Evolutionary conservation across 441 rosid species (phyloP), one percentile per base, ranked within the genome.

Genomic region (Biscutella laevigata): DNA sequence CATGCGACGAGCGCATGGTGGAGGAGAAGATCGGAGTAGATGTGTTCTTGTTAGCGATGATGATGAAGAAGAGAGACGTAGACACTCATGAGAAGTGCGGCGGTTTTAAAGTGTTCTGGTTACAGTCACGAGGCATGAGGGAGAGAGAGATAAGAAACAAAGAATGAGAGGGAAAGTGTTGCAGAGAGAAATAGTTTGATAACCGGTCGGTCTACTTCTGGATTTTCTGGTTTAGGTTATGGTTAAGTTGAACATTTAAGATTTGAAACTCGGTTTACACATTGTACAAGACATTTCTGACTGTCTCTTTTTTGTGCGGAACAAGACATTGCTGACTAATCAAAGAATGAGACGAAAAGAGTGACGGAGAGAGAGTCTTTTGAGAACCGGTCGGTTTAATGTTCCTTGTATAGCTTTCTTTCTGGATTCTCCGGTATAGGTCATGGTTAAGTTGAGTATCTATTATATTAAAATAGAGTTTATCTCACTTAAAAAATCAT

Each of bases 1-100:
- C 77, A 29, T 67, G 86, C 10, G 92, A 90, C 9, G 88, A 78
- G 34, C 71, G 84, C 87, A 84, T 83, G 71, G 61, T 16, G 61
- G 59, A 48, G 55, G 45, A 35, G 48, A 14, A 19, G 62, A 59
- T 42, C 48, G 24, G 39, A 45, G 35, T 13, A 41, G 46, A 16
- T 20, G 34, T 6, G 0, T 9, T 30, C 16, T 6, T 6, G 28
- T 60, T 44, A 26, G 12, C 30, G 9, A 17, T 19, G 52, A 11
- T 26, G 63, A 16, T 3, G 36, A 26, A 6, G 44, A 53, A 15
- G 57, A 51, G 59, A 38, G 68, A 62, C 33, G 17, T 1, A 39
- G 62, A 40, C 12, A 59, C 12, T 59, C 67, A 47, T 67, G 66
- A 59, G 53, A 60, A 67, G 51, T 30, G 54, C 59, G 64, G 59